Conservation (phyloP, 306 rosid genomes). For the Vigna angularis region DNA sequence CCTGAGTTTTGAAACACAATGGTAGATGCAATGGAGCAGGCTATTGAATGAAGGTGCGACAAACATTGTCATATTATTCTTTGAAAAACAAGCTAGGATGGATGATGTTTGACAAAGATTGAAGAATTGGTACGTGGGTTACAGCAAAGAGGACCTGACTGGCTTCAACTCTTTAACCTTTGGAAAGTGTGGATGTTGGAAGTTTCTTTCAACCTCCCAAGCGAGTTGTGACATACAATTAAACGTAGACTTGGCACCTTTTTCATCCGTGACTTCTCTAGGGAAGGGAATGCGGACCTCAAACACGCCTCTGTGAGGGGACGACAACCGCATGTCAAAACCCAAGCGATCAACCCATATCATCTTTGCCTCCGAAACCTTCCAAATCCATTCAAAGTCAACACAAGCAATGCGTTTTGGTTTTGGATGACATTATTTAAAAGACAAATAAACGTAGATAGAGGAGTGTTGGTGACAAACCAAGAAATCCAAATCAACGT, state of each 20-base stretch:
- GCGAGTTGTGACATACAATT: conserved; percentile 93
- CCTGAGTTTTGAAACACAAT: conserved; percentile 18
- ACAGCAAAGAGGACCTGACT: conserved; percentile 47
- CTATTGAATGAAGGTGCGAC: neutral
- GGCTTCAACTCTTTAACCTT: conserved; percentile 78
- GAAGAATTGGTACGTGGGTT: conserved; percentile 17
- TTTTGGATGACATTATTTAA: neutral
- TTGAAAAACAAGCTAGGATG: conserved; percentile 35
- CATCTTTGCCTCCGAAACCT: conserved; percentile 91
- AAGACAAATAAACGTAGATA: neutral
- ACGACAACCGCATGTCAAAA: conserved; percentile 76
- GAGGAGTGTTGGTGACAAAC: conserved; percentile 46
- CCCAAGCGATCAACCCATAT: conserved; percentile 93
- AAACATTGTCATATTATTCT: conserved; percentile 37
- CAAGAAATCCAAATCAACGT: conserved; percentile 79
- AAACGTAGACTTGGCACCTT: conserved; percentile 85
- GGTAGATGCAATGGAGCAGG: neutral
- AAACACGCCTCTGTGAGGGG: conserved; percentile 64
- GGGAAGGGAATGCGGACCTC: conserved; percentile 93
- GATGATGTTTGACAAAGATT: conserved; percentile 14
- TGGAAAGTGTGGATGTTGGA: conserved; percentile 62
- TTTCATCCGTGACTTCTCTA: conserved; percentile 80
- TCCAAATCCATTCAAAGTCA: conserved; percentile 30
- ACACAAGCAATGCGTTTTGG: conserved; percentile 7
- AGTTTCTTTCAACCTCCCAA: conserved; percentile 95